Conservation (phyloP, 1,284 basidiomycete genomes). For the Apiotrichum mycotoxinovorans region DNA sequence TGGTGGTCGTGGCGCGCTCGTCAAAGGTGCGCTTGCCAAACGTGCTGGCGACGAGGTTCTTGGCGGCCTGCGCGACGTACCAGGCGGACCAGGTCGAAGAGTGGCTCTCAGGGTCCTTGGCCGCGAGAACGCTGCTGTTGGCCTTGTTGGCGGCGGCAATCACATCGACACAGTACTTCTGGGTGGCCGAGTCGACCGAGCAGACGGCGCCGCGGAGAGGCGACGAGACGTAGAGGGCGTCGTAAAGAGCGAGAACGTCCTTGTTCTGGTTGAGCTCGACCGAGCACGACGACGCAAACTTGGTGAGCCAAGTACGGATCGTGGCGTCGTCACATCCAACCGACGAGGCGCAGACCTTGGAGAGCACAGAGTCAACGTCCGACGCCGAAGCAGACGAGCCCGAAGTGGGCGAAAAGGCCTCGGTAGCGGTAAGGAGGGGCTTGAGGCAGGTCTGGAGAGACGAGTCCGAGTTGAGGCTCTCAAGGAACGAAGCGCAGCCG, state of each 20-base stretch:
- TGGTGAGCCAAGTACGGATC: slow-evolving; percentile 61
- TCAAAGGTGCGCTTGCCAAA: slow-evolving; percentile 11
- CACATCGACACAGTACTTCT: slow-evolving; percentile 62
- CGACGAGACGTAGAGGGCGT: slow-evolving; percentile 66
- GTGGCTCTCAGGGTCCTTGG: background rate
- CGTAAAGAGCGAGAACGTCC: slow-evolving; percentile 64
- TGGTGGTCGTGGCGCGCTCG: slow-evolving; percentile 18
- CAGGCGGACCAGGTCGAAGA: too few species aligned
- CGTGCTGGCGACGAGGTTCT: background rate
- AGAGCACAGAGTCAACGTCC: slow-evolving; percentile 58
- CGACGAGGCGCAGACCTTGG: slow-evolving; percentile 58
- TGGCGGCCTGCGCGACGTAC: background rate
- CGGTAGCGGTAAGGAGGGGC: slow-evolving; percentile 63
- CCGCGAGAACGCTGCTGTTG: slow-evolving; percentile 24
- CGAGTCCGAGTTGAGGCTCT: slow-evolving; percentile 60
- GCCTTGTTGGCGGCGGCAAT: slow-evolving; percentile 41
- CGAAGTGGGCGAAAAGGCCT: slow-evolving; percentile 58
- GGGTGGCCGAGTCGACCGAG: slow-evolving; percentile 62
- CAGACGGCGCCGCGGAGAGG: slow-evolving; percentile 69
- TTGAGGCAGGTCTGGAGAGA: slow-evolving; percentile 61
- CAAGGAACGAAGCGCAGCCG: slow-evolving; percentile 62
- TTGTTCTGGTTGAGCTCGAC: slow-evolving; percentile 59
- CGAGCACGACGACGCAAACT: slow-evolving; percentile 67
- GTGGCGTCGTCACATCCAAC: slow-evolving; percentile 59
- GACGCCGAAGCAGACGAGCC: slow-evolving; percentile 56